Evolutionary conservation across 805 yeast genomes (phyloP).

Genomic region (Saturnispora bothae): DNA sequence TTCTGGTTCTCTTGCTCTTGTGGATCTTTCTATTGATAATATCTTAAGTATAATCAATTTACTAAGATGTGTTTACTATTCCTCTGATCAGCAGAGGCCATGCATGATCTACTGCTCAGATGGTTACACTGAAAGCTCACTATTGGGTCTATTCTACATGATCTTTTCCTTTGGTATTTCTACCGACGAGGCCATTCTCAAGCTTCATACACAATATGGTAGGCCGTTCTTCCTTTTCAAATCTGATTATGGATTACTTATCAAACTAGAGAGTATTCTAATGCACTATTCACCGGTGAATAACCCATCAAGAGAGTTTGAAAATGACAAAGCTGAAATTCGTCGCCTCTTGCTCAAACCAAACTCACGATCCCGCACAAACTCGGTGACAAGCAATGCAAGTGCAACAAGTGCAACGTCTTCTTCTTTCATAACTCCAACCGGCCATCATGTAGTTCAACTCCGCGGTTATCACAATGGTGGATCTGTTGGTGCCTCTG

Average conservation of each 20-base stretch:
- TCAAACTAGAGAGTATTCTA: slow-evolving; percentile 54
- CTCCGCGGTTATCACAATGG: slow-evolving; percentile 14
- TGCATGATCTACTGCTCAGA: slow-evolving; percentile 70
- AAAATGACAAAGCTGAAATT: slow-evolving; percentile 15
- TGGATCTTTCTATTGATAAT: slow-evolving; percentile 54
- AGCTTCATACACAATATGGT: slow-evolving; percentile 50
- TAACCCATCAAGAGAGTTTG: slow-evolving; percentile 9
- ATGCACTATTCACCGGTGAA: slow-evolving; percentile 46
- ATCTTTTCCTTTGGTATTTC: slow-evolving; percentile 56
- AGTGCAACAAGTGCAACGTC: neutral
- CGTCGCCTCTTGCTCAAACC: slow-evolving; percentile 19
- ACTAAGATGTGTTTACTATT: slow-evolving; percentile 53
- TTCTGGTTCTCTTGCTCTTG: slow-evolving; percentile 72
- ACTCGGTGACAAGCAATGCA: neutral
- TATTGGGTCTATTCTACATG: slow-evolving; percentile 59
- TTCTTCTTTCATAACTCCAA: slow-evolving; percentile 19
- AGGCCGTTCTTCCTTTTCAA: slow-evolving; percentile 81
- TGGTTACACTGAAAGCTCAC: slow-evolving; percentile 85
- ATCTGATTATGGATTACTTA: slow-evolving; percentile 57
- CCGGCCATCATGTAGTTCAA: slow-evolving; percentile 25
- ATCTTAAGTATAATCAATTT: slow-evolving; percentile 55
- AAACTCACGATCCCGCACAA: slow-evolving; percentile 2
- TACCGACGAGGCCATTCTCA: slow-evolving; percentile 55
- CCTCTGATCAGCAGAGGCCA: slow-evolving; percentile 27
- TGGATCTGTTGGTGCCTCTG: neutral